Base-by-base conservation (phyloP, 192 early-diverging fungal species). In the Cetraspora pellucida region DNA sequence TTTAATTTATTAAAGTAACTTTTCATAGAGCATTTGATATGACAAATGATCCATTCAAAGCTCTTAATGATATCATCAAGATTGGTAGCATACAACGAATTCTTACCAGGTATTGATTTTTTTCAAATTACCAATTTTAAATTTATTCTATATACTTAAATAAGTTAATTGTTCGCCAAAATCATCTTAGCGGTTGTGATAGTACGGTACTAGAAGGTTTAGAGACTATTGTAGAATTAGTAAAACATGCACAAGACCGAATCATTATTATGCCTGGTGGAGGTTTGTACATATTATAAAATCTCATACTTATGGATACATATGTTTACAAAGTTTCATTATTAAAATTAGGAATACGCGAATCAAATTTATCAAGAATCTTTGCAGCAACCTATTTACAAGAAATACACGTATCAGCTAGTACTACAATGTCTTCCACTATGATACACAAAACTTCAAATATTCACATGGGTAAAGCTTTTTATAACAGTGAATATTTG, bases 11-110 rank as follows among this genome's bases (percentile, higher is more conserved):
- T 25, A 28, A 52, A 81, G 90, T 92, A 2, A 91, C 90, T 10
- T 92, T 91, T 63, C 91, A 92, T 74, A 80, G 91, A 45, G 91
- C 91, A 3, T 92, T 92, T 74, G 91, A 92, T 64, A 82, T 91
- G 78, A 79, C 85, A 7, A 79, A 80, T 28, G 87, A 92, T 63
- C 88, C 90, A 13, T 79, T 82, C 37, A 74, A 85, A 55, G 85
- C 90, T 3, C 80, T 91, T 30, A 83, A 88, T 43, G 87, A 88
- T 37, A 82, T 92, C 10, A 85, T 89, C 52, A 31, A 27, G 1
- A 79, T 92, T 65, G 89, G 89, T 9, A 87, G 86, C 1, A 88
- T 91, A 55, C 78, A 90, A n/a, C 70, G 91, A 21, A 85, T 92
- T 17, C 78, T 92, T 25, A 89, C 91, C 43, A 89, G 82, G 82